These are phyloP conservation scores for Curvularia eragrostidis DNA, from an alignment of 2,329 filamentous ascomycete species.

Conservation along the genomic window DNA sequence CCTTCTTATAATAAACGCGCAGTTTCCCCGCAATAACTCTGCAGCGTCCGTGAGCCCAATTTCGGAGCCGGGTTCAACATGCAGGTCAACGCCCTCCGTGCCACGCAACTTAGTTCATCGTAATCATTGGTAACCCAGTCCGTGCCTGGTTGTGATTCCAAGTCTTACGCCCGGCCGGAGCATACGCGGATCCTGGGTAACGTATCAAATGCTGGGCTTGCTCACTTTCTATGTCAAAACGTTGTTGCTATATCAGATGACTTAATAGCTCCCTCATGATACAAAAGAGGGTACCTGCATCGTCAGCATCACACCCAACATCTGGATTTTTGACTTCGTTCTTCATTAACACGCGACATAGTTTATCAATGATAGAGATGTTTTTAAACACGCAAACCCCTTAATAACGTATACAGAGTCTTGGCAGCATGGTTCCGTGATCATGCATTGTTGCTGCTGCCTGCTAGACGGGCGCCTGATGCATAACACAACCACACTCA, in stretches of 20 bases:
- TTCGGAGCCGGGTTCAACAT: constrained; percentile 9
- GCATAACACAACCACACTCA: background rate
- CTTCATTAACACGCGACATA: background rate
- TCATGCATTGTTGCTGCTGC: background rate
- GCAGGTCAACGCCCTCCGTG: constrained; percentile 16
- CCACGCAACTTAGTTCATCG: constrained; percentile 4
- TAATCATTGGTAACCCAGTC: constrained; percentile 16
- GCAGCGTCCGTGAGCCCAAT: constrained; percentile 6
- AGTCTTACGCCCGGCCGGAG: background rate
- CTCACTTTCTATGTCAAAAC: background rate
- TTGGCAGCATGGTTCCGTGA: background rate
- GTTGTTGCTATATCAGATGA: background rate
- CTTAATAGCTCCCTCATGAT: background rate
- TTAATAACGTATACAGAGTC: background rate
- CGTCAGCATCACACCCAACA: background rate
- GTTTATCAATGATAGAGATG: background rate
- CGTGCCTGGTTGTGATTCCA: background rate
- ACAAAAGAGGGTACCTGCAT: background rate
- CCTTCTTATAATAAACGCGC: background rate
- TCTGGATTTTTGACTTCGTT: background rate
- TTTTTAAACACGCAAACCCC: background rate
- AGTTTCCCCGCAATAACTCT: constrained; percentile 4
- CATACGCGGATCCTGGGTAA: background rate
- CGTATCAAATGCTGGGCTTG: background rate
- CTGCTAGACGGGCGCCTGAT: background rate